These are phyloP conservation scores for Leishmania mexicana DNA, from an alignment of 208 protist genomes.

Conservation along the genomic window DNA sequence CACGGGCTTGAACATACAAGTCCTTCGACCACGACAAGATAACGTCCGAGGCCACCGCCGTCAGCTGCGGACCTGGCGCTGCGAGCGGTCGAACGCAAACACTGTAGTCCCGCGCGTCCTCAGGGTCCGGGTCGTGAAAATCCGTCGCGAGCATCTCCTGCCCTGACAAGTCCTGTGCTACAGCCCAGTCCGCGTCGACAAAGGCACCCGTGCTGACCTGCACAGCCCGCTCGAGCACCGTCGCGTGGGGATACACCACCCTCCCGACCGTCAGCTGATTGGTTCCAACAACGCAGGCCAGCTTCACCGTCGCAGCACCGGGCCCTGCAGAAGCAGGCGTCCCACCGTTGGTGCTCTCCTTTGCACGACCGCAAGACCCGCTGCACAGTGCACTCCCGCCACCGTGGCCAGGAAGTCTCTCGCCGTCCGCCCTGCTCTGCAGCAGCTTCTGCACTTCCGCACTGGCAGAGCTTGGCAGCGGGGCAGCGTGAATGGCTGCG, in stretches of 20 bases:
- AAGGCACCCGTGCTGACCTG: conserved; percentile 10
- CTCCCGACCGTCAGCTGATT: conserved; percentile 5
- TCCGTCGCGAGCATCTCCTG: conserved; percentile 5
- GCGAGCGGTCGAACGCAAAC: background rate
- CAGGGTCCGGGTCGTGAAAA: background rate
- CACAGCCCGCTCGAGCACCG: conserved; percentile 24
- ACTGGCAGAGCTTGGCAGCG: conserved; percentile 1
- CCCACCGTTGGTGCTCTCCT: background rate
- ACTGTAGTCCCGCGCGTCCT: conserved; percentile 4
- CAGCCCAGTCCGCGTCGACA: conserved; percentile 7
- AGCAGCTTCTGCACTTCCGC: background rate
- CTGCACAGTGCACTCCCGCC: too few relatives aligned
- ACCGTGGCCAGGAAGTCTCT: background rate
- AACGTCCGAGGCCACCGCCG: conserved; percentile 18
- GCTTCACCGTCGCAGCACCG: background rate
- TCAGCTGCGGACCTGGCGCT: background rate
- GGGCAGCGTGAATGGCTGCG: background rate
- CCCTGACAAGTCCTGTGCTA: conserved; percentile 12
- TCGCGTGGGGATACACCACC: conserved; percentile 11
- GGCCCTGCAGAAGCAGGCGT: background rate
- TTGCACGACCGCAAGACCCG: background rate
- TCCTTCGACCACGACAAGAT: conserved; percentile 32
- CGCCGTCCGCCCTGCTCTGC: background rate
- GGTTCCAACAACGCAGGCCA: conserved; percentile 11
- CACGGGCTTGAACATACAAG: conserved; percentile 19